phyloP scores from a whole-genome alignment of 257 asterid species.

The Solanum gandarillasii region DNA sequence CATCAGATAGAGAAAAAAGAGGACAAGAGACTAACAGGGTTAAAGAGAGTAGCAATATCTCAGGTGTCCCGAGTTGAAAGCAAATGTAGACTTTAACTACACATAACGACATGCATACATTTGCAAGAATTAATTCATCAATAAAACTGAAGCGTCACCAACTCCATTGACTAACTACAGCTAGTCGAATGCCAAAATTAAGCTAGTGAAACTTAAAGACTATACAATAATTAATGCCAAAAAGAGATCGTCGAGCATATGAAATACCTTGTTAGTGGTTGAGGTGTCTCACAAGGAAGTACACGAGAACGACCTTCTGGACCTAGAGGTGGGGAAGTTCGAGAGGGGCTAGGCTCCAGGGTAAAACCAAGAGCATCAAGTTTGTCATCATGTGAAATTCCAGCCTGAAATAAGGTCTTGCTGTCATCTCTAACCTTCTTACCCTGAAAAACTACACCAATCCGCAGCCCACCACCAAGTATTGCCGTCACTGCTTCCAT shows the following conservation, averaged over 20 bases:
- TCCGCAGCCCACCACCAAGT: conserved; percentile 71
- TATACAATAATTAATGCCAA: background rate
- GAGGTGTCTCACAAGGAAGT: conserved; percentile 25
- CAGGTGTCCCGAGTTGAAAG: background rate
- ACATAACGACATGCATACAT: background rate
- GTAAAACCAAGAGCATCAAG: conserved; percentile 68
- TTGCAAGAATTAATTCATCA: background rate
- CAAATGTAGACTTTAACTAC: background rate
- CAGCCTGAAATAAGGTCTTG: conserved; percentile 78
- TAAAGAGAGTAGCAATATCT: background rate
- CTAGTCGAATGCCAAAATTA: background rate
- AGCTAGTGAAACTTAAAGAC: background rate
- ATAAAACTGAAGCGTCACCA: background rate
- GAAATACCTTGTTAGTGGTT: conserved; percentile 39
- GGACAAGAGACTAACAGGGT: background rate
- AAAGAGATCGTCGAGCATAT: background rate
- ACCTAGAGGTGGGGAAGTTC: conserved; percentile 14
- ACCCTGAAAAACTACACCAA: conserved; percentile 87
- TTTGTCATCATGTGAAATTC: conserved; percentile 59
- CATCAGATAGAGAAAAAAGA: background rate
- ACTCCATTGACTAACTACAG: background rate
- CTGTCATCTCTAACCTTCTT: conserved; percentile 82
- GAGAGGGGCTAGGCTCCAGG: conserved; percentile 61
- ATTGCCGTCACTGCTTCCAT: conserved; percentile 83
- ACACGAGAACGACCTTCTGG: conserved; percentile 24